Evolutionary conservation across 2,329 filamentous ascomycete species (phyloP), one percentile per base, ranked within the genome.

Genomic region (Penicillium thymicola): DNA sequence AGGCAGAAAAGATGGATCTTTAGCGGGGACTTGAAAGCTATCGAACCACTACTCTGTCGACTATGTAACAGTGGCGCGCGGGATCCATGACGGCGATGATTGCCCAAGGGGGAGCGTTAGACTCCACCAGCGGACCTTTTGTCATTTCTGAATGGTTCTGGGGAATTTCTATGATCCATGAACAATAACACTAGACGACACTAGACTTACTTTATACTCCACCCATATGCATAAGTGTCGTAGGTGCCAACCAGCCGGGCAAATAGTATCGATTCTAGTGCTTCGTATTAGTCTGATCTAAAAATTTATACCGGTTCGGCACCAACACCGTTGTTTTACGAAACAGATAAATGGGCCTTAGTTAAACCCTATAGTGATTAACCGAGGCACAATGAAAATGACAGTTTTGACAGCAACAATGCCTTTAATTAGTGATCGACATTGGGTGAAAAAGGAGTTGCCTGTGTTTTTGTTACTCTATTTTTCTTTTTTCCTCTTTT

Each of bases 371-470:
- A 61, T 52, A 54, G 30, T 23, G 40, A 8, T 11, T 63, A 63
- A 46, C 60, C 57, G 60, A 63, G 54, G 55, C 54, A 61, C 27
- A 42, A 41, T 56, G 51, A 61, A 23, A 42, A 41, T 56, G 51
- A 59, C 51, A 54, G 48, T 4, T 50, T 43, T 37, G 45, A 51
- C 5, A 50, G 18, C 37, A 27, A 46, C 42, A 32, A 34, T 32
- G 10, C 13, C 18, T 42, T 42, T 43, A n/a, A 11, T 30, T 18
- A 28, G 14, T 30, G 52, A 50, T 54, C 52, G 14, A 11, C 52
- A 27, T n/a, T 5, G 18, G 13, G 2, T 13, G 18, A 30, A 21
- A 58, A 36, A 42, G 44, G 45, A 41, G 30, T 27, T 16, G 18
- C 14, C 7, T 8, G 11, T 25, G 48, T 42, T 16, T 53, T 18